phyloP scores from a whole-genome alignment of 306 rosid species.

The Fagus crenata region DNA sequence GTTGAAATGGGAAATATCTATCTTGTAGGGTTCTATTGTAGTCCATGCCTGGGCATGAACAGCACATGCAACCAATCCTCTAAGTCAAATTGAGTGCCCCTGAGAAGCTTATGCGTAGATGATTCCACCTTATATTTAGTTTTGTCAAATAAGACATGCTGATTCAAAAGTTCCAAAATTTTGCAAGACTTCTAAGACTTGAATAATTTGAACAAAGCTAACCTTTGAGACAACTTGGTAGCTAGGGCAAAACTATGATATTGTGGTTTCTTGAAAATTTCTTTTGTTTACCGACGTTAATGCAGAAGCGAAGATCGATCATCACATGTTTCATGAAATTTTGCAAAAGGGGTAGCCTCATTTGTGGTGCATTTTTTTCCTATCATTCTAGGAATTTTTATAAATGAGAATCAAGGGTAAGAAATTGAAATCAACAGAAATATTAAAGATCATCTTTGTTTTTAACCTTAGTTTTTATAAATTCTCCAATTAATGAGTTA shows the following conservation, averaged over 20 bases:
- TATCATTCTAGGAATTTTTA: no score
- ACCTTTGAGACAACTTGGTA: neutral
- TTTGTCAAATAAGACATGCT: constrained; percentile 57
- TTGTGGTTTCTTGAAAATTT: no score
- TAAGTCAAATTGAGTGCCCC: constrained; percentile 49
- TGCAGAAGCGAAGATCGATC: no score
- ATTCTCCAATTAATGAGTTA: no score
- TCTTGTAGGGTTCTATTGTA: constrained; percentile 28
- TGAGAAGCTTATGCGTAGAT: constrained; percentile 7
- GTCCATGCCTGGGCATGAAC: constrained; percentile 7
- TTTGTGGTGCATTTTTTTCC: no score
- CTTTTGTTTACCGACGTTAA: no score
- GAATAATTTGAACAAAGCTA: neutral
- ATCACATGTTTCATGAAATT: no score
- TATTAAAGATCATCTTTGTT: no score
- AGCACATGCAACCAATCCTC: constrained; percentile 45
- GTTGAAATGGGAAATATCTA: constrained; percentile 15
- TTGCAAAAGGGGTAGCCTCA: no score
- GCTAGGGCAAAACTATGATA: neutral
- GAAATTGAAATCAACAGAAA: no score
- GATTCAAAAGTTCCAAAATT: neutral
- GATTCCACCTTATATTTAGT: constrained; percentile 18
- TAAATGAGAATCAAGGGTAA: no score
- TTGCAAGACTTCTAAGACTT: neutral
- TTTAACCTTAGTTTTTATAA: no score